A percentile compares a stretch with the other conserved stretches of the same genome.
These are phyloP conservation scores for Heterobasidion annosum DNA, from an alignment of 1,284 basidiomycete species.

Conservation along the genomic window DNA sequence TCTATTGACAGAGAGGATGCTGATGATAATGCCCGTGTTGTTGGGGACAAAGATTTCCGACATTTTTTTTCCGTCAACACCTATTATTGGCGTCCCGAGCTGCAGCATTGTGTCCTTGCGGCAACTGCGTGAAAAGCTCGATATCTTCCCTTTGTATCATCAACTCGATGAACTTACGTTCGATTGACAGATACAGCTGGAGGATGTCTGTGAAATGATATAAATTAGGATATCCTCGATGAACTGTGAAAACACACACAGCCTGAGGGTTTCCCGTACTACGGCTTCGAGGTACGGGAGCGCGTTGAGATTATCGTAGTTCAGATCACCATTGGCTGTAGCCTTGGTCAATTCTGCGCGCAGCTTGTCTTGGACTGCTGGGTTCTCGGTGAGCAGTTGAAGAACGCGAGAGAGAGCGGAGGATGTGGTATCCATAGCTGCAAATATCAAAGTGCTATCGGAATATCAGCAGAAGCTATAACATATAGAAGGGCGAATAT, in stretches of 20 bases:
- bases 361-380: constrained; percentile 14
- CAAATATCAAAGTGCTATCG: constrained; percentile 7
- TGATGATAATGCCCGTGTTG: neutral
- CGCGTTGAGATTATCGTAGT: neutral
- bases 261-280: constrained; percentile 18
- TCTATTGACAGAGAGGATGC: neutral
- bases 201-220: constrained; percentile 4
- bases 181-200: neutral
- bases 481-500: neutral
- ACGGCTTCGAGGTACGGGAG: constrained; percentile 14
- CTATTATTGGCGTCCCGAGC: neutral
- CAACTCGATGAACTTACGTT: neutral
- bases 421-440: constrained; percentile 14
- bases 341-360: constrained; percentile 15
- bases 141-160: neutral
- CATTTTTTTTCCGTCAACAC: neutral
- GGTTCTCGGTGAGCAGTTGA: constrained; percentile 9
- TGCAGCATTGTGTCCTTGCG: neutral
- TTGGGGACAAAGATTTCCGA: neutral
- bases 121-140: neutral
- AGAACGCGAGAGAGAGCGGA: constrained; percentile 10
- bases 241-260: constrained; percentile 3
- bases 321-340: constrained; percentile 3
- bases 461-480: neutral
- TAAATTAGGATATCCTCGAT: too few relatives aligned